phyloP scores from a whole-genome alignment of 2,329 filamentous ascomycete species.

The Scolecobasidium constrictum region DNA sequence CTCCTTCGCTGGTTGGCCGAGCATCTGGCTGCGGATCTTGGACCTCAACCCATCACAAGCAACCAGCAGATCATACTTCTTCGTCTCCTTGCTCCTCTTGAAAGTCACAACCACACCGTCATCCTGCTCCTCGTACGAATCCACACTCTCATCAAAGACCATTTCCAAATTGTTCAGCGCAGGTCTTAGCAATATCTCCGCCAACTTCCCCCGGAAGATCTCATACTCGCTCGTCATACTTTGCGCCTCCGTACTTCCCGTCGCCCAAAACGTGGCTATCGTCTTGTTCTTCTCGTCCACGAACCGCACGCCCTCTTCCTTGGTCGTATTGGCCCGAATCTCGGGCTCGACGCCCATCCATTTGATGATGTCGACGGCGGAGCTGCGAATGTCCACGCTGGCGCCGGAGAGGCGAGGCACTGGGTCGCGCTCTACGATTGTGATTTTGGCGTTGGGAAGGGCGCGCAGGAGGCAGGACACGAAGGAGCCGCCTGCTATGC shows the following conservation, averaged over 20 bases:
- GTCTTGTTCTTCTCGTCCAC: slow-evolving; percentile 24
- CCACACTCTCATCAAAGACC: slow-evolving; percentile 19
- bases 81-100: slow-evolving; percentile 10
- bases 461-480: slow-evolving; percentile 8
- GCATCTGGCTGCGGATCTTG: slow-evolving; percentile 13
- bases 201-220: slow-evolving; percentile 47
- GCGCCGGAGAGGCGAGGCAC: slow-evolving; percentile 36
- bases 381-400: slow-evolving; percentile 44
- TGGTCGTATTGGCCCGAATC: slow-evolving; percentile 27
- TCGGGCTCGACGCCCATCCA: slow-evolving; percentile 40
- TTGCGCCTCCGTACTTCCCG: slow-evolving; percentile 32
- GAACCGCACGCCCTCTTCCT: slow-evolving; percentile 38
- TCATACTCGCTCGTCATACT: slow-evolving; percentile 46
- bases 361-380: slow-evolving; percentile 39
- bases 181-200: slow-evolving; percentile 9
- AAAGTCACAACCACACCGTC: slow-evolving; percentile 12
- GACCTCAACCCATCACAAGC: slow-evolving; percentile 16
- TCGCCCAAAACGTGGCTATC: slow-evolving; percentile 18
- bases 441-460: slow-evolving; percentile 16
- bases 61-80: slow-evolving; percentile 16
- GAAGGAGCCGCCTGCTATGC: slow-evolving; percentile 7
- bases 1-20: slow-evolving; percentile 13
- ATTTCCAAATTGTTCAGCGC: slow-evolving; percentile 16
- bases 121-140: slow-evolving; percentile 18
- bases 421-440: slow-evolving; percentile 32